Evolutionary conservation across 805 yeast species (phyloP), one percentile per base, ranked within the genome.

Genomic region (Teunomyces kruisii): DNA sequence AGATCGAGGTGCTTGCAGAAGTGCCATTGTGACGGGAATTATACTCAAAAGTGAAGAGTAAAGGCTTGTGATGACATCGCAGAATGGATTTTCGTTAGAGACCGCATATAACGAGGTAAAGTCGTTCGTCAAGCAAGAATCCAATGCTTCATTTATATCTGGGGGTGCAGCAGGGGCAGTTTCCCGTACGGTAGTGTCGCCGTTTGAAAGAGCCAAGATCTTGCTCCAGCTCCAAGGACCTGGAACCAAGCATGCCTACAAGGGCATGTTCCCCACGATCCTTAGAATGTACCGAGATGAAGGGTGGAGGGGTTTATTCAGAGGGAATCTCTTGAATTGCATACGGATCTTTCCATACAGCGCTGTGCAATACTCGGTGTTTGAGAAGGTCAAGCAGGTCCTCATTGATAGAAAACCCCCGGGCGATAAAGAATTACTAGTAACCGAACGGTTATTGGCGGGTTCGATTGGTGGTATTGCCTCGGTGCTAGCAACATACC

Each of bases 201-300:
- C 99, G 1, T 83, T 92, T 65, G 99, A 92, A 64, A 74, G 99
- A 54, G 95, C 94, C 54, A 92, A 92, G 66, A 94, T 94, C 50
- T 66, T 92, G 19, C 80, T 90, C 55, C 99, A 92, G 66, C 82
- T 94, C 29, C 97, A 92, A 65, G 94, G 87, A 9, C 73, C 73
- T 12, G 76, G 72, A 22, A 71, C 78, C 1, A 76, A 67, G 33
- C 74, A 60, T 47, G 76, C 65, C 47, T 76, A 79, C 40, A 67
- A 73, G n/a, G 97, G 97, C 1, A 79, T 90, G 59, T 72, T 83
- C 46, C 75, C 83, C 5, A 88, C 97, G 0, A 81, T 94, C 9
- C 60, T 68, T 48, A 83, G 85, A 51, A 87, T 92, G 77, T 91
- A 89, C 76, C 68, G 67, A 44, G 97, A 89, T 47, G 99, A 92